Evolutionary conservation across 129 eudicot genomes (phyloP).

Genomic region (Logfia minima): DNA sequence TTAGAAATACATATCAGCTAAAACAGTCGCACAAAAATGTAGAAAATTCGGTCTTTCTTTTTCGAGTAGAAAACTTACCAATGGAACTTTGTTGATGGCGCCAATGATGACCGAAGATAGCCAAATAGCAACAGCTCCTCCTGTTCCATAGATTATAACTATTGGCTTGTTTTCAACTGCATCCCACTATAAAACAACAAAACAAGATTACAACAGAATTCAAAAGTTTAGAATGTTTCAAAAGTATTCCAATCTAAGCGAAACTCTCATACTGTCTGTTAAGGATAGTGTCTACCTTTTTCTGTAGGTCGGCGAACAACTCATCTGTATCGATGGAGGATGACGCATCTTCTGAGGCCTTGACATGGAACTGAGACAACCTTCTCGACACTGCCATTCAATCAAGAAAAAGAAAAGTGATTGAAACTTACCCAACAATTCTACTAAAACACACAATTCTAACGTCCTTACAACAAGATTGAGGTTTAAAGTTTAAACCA

Average conservation of each 20-base stretch:
- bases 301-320: constrained; percentile 60
- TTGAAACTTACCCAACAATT: not conserved
- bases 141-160: constrained; percentile 83
- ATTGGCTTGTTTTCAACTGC: constrained; percentile 94
- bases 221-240: not conserved
- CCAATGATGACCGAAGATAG: constrained; percentile 77
- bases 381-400: constrained; percentile 49
- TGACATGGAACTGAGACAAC: constrained; percentile 51
- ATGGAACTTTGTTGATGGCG: constrained; percentile 87
- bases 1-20: not conserved
- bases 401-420: constrained; percentile 9
- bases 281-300: constrained; percentile 52
- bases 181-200: constrained; percentile 68
- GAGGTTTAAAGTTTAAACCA: not conserved
- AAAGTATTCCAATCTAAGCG: not conserved
- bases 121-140: constrained; percentile 79
- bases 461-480: not conserved
- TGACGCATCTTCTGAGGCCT: constrained; percentile 81
- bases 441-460: not conserved
- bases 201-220: constrained; percentile 2
- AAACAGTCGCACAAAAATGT: not conserved
- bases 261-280: not conserved
- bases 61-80: constrained; percentile 47
- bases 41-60: not conserved
- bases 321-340: constrained; percentile 59